Evolutionary conservation across 768 basidiomycete genomes (phyloP), one percentile per base, ranked within the genome.

Genomic region (Leucosporidium creatinivorum): DNA sequence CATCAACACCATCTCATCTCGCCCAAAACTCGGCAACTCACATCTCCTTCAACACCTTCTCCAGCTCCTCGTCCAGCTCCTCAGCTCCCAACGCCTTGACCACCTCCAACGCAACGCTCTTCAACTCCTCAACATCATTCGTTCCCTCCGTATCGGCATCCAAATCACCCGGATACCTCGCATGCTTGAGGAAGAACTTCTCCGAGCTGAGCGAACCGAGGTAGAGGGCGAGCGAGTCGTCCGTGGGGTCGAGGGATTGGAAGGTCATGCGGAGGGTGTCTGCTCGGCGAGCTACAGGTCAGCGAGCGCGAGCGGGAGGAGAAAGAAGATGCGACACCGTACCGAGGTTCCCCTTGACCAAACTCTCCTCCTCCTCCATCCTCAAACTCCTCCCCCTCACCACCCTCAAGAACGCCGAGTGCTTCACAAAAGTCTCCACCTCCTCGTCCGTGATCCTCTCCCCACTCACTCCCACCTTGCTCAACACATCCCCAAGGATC

Each of bases 31-130:
- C 33, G 10, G 5, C 4, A 33, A 72, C 73, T n/a, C 30, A 77
- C 76, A 76, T 60, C 54, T 76, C 74, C 36, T 31, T 51, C n/a
- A 62, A 63, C 36, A 59, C 72, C 51, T 70, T 67, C 36, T 25
- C 56, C 17, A 69, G 73, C 2, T 78, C 80, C 33, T 85, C 83
- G 51, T 83, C 81, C 21, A 87, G 78, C 1, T 80, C 78, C 4
- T 80, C 79, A 48, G 77, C 76, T 4, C 58, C 61, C 17, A 60
- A 58, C 1, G 75, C 77, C 44, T 74, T 74, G 62, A 83, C 76
- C n/a, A 70, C 62, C 23, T 75, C 80, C 75, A 85, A 87, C 62
- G 70, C 68, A 7, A 68, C 31, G 28, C 57, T 44, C 21, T 60
- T 52, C 33, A 76, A 54, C 52, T 65, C 67, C 0, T 21, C 25